These are phyloP conservation scores for Hyaloraphidium curvatum DNA, from an alignment of 192 early-diverging fungal species.

Conservation along the genomic window DNA sequence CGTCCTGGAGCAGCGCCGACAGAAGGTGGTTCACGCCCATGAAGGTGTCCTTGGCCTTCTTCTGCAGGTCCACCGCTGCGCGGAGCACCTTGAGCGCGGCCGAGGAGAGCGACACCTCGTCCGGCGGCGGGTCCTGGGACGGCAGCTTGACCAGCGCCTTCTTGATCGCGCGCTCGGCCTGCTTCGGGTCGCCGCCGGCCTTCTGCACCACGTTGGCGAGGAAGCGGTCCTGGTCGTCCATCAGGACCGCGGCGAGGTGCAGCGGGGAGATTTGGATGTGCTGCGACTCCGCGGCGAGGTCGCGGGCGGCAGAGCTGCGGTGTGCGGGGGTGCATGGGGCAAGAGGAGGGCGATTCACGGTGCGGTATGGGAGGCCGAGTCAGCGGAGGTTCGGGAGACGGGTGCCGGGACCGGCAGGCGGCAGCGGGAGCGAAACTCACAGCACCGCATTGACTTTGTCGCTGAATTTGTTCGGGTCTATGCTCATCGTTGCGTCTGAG, in stretches of 20 bases:
- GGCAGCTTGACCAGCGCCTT: slow-evolving; percentile 58
- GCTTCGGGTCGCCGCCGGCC: slow-evolving; percentile 56
- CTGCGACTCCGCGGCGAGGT: slow-evolving; percentile 49
- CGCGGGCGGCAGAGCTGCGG: slow-evolving; percentile 29
- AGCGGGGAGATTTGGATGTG: slow-evolving; percentile 59
- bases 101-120: slow-evolving; percentile 41
- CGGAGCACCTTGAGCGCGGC: slow-evolving; percentile 39
- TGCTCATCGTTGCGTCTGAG: background rate
- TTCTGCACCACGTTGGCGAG: slow-evolving; percentile 64
- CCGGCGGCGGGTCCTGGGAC: slow-evolving; percentile 68
- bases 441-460: slow-evolving; percentile 2
- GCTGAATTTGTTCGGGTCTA: background rate
- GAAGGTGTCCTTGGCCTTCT: slow-evolving; percentile 73
- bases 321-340: no score
- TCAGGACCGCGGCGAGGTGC: slow-evolving; percentile 61
- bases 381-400: no score
- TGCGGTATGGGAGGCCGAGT: no score
- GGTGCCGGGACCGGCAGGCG: no score
- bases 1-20: slow-evolving; percentile 56
- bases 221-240: slow-evolving; percentile 66
- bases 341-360: no score
- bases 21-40: slow-evolving; percentile 78
- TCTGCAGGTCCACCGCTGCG: slow-evolving; percentile 60
- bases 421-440: no score
- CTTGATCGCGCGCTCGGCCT: slow-evolving; percentile 61